Percentiles rank a stretch among this genome's conserved stretches.
Evolutionary conservation across 352 stramenopile species (phyloP).

Genomic region (Thalassiosira sp.): DNA sequence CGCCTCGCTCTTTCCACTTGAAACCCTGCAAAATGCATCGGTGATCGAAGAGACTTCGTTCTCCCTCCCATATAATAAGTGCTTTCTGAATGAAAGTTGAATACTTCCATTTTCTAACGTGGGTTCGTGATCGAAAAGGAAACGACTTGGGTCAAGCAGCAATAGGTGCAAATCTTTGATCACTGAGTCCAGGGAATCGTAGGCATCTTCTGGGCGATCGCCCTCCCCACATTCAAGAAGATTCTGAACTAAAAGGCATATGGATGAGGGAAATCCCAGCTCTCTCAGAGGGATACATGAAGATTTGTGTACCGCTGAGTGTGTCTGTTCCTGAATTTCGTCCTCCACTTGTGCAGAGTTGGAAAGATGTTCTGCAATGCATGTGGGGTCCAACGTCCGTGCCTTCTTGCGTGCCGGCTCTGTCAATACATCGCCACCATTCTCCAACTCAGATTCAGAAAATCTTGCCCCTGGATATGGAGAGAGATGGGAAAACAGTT

Average conservation of each 20-base stretch:
- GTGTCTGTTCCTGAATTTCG: too few species aligned
- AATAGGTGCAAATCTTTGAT: conserved; percentile 28
- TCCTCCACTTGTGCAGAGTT: too few species aligned
- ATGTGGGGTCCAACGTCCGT: conserved; percentile 11
- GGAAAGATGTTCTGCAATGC: too few species aligned
- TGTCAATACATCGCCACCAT: neutral
- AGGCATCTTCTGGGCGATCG: conserved; percentile 1
- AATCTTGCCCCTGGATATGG: neutral
- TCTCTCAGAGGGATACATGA: conserved; percentile 12
- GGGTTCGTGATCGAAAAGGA: conserved; percentile 5
- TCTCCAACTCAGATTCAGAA: neutral
- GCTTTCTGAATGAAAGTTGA: conserved; percentile 5
- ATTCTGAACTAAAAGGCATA: conserved; percentile 20
- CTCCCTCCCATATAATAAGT: conserved; percentile 18
- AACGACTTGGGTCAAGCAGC: conserved; percentile 9
- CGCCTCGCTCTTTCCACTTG: conserved; percentile 26
- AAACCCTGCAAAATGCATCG: conserved; percentile 35
- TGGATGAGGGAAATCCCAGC: conserved; percentile 22
- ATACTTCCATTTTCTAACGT: neutral
- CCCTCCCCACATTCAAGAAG: conserved; percentile 6
- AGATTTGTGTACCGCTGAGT: neutral
- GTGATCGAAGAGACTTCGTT: conserved; percentile 20
- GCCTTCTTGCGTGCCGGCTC: neutral
- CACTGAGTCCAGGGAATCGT: conserved; percentile 8
- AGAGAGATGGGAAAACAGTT: neutral